Conservation (phyloP, 2,329 filamentous ascomycete species). For the Westerdykella ornata region DNA sequence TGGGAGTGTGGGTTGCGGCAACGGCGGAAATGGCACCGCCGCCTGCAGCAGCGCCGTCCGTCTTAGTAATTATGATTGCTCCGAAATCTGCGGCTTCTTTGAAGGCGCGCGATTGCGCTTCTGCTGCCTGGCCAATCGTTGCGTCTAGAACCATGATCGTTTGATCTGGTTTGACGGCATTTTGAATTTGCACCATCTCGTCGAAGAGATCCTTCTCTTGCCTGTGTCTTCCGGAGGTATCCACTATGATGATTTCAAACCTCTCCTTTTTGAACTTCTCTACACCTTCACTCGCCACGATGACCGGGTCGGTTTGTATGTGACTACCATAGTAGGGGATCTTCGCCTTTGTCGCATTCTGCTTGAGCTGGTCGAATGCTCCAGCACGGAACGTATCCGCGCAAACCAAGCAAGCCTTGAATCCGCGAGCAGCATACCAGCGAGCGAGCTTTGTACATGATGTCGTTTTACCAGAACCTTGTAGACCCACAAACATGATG, state of each 20-base stretch:
- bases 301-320: constrained; percentile 90
- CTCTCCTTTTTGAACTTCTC: constrained; percentile 98
- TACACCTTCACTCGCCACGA: constrained; percentile 90
- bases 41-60: constrained; percentile 88
- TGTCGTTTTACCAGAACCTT: constrained; percentile 96
- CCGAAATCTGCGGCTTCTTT: constrained; percentile 96
- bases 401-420: constrained; percentile 89
- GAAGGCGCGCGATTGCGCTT: constrained; percentile 91
- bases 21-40: constrained; percentile 97
- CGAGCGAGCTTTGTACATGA: constrained; percentile 95
- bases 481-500: constrained; percentile 98
- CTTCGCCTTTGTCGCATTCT: constrained; percentile 98
- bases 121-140: constrained; percentile 92
- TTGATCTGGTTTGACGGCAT: constrained; percentile 83
- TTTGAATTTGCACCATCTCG: constrained; percentile 96
- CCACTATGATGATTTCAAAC: constrained; percentile 97
- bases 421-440: constrained; percentile 89
- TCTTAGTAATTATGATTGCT: constrained; percentile 98
- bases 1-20: constrained; percentile 90
- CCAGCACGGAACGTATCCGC: constrained; percentile 97
- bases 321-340: constrained; percentile 97
- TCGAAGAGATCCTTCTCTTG: constrained; percentile 93
- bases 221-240: constrained; percentile 89
- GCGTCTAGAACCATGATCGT: constrained; percentile 98
- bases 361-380: constrained; percentile 96